phyloP scores from a whole-genome alignment of 352 stramenopile genomes.

The Globisporangium uncinulatum region DNA sequence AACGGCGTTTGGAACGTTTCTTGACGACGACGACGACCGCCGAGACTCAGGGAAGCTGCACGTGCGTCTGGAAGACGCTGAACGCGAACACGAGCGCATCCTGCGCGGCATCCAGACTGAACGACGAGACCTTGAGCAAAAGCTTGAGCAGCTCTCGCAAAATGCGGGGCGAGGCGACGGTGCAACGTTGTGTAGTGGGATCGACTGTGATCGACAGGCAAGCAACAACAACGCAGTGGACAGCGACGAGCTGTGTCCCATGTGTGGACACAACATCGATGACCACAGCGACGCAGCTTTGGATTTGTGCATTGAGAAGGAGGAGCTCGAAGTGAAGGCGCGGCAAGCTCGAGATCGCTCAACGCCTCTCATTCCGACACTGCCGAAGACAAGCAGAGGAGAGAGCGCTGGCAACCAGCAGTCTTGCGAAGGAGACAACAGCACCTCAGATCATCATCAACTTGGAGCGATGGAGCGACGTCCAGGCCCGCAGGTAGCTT shows the following conservation, averaged over 20 bases:
- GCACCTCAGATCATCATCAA: not conserved
- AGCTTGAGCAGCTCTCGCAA: conserved; percentile 5
- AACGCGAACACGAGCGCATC: conserved; percentile 11
- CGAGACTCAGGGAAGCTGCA: not conserved
- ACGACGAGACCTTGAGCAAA: conserved; percentile 10
- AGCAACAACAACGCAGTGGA: conserved; percentile 3
- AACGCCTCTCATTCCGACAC: not conserved
- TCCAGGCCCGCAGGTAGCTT: not conserved
- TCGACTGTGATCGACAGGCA: not conserved
- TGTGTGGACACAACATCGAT: conserved; percentile 13
- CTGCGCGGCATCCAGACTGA: conserved; percentile 14
- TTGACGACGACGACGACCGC: not conserved
- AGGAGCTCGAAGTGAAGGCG: conserved; percentile 9
- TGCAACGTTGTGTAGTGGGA: not conserved
- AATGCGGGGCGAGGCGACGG: not conserved
- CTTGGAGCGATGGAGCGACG: not conserved
- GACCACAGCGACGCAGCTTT: conserved; percentile 15
- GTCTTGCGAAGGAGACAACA: not conserved
- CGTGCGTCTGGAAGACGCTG: conserved; percentile 3
- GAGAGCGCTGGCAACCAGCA: not conserved
- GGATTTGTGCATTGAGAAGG: conserved; percentile 14
- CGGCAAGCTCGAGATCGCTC: conserved; percentile 2
- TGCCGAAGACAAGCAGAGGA: not conserved
- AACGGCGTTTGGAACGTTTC: conserved; percentile 1
- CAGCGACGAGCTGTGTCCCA: conserved; percentile 10